Conservation (phyloP, 2,329 filamentous ascomycete species). For the Aspergillus felis region DNA sequence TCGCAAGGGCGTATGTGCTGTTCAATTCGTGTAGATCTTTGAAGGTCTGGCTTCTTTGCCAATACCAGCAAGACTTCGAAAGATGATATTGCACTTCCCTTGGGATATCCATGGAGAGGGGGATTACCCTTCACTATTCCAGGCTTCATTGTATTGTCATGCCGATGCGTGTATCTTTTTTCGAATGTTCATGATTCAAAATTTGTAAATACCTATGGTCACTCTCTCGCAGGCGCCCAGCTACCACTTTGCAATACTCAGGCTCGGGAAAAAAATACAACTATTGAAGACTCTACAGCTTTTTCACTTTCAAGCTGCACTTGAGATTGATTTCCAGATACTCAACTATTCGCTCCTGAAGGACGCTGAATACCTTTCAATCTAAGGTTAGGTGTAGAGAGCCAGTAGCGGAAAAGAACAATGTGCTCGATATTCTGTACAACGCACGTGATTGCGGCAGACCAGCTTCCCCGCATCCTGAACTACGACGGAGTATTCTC, state of each 20-base stretch:
- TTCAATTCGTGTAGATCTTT: neutral
- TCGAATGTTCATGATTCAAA: neutral
- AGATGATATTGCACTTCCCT: neutral
- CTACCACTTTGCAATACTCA: no score
- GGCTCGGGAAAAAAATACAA: no score
- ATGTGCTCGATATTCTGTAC: neutral
- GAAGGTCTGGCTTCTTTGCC: neutral
- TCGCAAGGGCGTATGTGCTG: neutral
- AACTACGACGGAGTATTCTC: neutral
- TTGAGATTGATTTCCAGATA: neutral
- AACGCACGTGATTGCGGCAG: neutral
- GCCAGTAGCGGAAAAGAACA: neutral
- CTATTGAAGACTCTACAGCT: neutral
- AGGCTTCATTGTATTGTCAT: neutral
- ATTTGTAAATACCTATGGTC: neutral
- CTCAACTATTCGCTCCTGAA: neutral
- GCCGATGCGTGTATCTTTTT: neutral
- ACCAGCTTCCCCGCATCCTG: neutral
- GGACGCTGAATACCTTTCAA: neutral
- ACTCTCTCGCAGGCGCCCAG: neutral
- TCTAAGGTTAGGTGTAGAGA: neutral
- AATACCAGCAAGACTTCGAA: neutral
- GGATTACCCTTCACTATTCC: neutral
- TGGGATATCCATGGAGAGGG: neutral
- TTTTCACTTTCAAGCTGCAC: neutral